phyloP scores from a whole-genome alignment of 345 rosid genomes.

The Sapria himalayana region DNA sequence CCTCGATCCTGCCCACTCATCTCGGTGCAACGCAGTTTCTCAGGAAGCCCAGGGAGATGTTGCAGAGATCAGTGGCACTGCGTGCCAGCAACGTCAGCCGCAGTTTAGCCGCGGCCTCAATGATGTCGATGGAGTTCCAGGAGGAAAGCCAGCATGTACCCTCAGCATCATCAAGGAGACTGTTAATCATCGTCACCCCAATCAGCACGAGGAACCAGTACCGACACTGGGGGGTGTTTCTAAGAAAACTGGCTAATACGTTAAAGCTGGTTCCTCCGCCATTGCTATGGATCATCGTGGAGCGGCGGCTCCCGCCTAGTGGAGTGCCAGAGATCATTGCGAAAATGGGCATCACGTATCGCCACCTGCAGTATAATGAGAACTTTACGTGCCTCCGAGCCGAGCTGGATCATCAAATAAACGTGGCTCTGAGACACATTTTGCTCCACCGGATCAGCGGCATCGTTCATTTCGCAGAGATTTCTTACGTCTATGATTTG shows the following conservation, averaged over 20 bases:
- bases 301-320: slow-evolving; percentile 19
- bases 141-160: too few species aligned
- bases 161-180: slow-evolving; percentile 27
- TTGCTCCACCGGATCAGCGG: slow-evolving; percentile 61
- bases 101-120: slow-evolving; percentile 15
- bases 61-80: slow-evolving; percentile 4
- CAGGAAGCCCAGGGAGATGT: slow-evolving; percentile 13
- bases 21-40: slow-evolving; percentile 10
- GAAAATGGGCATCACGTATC: slow-evolving; percentile 64
- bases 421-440: slow-evolving; percentile 57
- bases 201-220: slow-evolving; percentile 16
- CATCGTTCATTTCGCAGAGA: slow-evolving; percentile 60
- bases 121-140: too few species aligned
- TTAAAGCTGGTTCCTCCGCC: slow-evolving; percentile 49
- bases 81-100: slow-evolving; percentile 9
- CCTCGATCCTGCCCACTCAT: slow-evolving; percentile 17
- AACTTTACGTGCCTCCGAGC: slow-evolving; percentile 40
- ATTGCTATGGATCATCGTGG: slow-evolving; percentile 64
- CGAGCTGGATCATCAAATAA: slow-evolving; percentile 59
- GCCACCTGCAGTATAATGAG: slow-evolving; percentile 51
- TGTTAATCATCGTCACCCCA: slow-evolving; percentile 49
- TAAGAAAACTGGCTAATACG: slow-evolving; percentile 51
- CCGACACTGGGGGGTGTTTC: slow-evolving; percentile 21
- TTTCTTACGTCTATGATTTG: slow-evolving; percentile 61
- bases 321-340: slow-evolving; percentile 28